These are phyloP conservation scores for Hericium erinaceus DNA, from an alignment of 768 basidiomycete species.

Conservation along the genomic window DNA sequence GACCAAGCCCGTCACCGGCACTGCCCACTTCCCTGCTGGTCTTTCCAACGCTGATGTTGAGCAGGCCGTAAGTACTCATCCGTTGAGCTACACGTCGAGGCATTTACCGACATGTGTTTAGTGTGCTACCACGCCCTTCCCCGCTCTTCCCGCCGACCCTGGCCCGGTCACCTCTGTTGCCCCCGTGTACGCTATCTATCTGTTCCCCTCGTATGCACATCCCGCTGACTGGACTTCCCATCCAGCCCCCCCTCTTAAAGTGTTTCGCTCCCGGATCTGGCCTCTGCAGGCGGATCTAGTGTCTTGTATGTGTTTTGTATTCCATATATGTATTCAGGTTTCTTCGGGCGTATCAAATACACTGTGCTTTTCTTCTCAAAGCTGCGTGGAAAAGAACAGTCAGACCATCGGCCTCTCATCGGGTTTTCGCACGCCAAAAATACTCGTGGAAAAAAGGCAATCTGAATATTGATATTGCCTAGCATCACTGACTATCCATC, in stretches of 20 bases:
- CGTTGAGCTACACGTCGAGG: no score
- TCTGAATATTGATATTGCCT: no score
- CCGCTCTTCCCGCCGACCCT: constrained; percentile 22
- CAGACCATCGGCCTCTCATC: no score
- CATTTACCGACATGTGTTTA: no score
- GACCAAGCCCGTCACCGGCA: constrained; percentile 20
- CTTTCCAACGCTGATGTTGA: constrained; percentile 16
- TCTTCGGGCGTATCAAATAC: neutral
- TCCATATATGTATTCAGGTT: neutral
- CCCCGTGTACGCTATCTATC: constrained; percentile 21
- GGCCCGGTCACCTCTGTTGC: constrained; percentile 25
- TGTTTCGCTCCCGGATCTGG: neutral
- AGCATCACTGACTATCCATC: no score
- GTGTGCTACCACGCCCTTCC: constrained; percentile 21
- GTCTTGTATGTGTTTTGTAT: neutral
- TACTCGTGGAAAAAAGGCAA: no score
- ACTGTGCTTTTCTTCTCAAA: neutral
- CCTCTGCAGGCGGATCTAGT: neutral
- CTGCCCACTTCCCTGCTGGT: constrained; percentile 27
- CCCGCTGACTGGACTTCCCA: neutral
- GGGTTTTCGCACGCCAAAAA: no score
- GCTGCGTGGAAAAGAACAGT: neutral
- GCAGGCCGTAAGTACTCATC: neutral
- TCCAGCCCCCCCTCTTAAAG: neutral
- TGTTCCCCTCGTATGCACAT: neutral